A percentile compares a stretch with the other conserved stretches of the same genome.
Evolutionary conservation across 1,284 basidiomycete species (phyloP).

Genomic region (Albatrellus sp.): DNA sequence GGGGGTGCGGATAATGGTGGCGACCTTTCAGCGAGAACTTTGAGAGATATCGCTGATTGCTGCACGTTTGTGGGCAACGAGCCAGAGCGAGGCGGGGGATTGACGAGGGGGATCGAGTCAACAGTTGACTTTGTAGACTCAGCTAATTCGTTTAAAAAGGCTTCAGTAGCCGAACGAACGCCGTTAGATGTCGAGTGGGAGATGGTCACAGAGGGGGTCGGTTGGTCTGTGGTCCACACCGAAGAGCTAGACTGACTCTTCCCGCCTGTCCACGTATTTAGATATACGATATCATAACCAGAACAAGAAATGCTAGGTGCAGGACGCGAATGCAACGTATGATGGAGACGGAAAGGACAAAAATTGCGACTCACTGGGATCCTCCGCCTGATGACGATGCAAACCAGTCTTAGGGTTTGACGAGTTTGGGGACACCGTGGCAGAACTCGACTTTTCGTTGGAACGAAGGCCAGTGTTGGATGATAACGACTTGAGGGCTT

Average conservation of each 20-base stretch:
- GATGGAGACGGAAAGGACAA: slow-evolving; percentile 6
- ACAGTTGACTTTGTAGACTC: neutral
- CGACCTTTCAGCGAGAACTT: neutral
- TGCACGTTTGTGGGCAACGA: neutral
- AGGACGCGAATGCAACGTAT: neutral
- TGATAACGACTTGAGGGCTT: slow-evolving; percentile 9
- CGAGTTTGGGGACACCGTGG: slow-evolving; percentile 1
- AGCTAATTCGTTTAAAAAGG: neutral
- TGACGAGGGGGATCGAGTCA: neutral
- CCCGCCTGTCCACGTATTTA: too few relatives aligned
- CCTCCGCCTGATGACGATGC: slow-evolving; percentile 36
- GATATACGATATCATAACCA: too few relatives aligned
- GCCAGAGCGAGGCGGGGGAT: neutral
- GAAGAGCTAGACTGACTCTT: too few relatives aligned
- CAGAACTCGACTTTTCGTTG: neutral
- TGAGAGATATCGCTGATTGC: neutral
- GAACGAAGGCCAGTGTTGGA: slow-evolving; percentile 10
- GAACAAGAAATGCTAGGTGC: neutral
- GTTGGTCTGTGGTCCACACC: neutral
- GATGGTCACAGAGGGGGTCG: neutral
- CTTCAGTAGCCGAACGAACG: neutral
- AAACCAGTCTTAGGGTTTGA: slow-evolving; percentile 21
- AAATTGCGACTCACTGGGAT: slow-evolving; percentile 31
- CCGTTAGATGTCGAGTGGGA: neutral
- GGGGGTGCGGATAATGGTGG: neutral